Conservation (phyloP, 345 rosid genomes). For the Moricandia moricandioides region DNA sequence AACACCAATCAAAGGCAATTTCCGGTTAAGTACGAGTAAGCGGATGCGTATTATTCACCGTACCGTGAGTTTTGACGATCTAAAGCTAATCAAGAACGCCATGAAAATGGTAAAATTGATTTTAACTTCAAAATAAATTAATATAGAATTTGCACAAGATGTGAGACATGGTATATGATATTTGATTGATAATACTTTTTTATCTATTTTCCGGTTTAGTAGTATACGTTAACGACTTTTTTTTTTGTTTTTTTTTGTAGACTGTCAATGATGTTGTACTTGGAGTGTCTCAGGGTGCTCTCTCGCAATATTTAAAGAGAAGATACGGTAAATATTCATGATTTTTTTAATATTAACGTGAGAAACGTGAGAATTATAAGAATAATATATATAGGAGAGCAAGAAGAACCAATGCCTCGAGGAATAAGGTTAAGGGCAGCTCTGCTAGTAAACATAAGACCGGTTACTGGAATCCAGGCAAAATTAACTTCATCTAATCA, state of each 20-base stretch:
- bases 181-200: neutral
- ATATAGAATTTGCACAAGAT: neutral
- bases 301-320: conserved; percentile 55
- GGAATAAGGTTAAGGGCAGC: conserved; percentile 47
- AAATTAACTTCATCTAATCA: neutral
- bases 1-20: conserved; percentile 51
- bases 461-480: conserved; percentile 56
- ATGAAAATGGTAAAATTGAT: conserved; percentile 39
- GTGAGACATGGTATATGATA: neutral
- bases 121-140: neutral
- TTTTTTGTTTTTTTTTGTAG: neutral
- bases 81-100: conserved; percentile 40
- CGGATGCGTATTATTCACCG: conserved; percentile 45
- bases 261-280: conserved; percentile 69
- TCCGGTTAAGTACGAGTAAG: conserved; percentile 5
- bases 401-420: conserved; percentile 38
- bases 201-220: neutral
- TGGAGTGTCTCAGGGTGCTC: conserved; percentile 65
- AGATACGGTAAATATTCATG: conserved; percentile 43
- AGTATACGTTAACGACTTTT: conserved; percentile 44
- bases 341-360: neutral
- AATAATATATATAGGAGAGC: conserved; percentile 1
- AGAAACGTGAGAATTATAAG: neutral
- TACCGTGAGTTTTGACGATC: conserved; percentile 51
- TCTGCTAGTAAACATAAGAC: conserved; percentile 55